phyloP scores from a whole-genome alignment of 495 filamentous ascomycete genomes.

The Baudoinia panamericana region DNA sequence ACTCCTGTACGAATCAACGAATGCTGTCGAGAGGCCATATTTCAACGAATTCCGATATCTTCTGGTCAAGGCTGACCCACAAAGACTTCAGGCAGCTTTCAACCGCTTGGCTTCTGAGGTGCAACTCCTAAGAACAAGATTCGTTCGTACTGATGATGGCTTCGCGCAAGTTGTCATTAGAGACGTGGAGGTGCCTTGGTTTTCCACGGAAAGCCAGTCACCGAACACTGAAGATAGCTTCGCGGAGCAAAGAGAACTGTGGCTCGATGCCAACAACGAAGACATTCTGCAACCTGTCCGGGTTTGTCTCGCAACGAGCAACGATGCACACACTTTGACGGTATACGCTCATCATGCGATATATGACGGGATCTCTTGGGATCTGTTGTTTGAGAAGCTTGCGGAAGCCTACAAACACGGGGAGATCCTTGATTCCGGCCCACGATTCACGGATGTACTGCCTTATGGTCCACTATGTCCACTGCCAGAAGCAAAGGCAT shows the following conservation, averaged over 20 bases:
- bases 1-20: slow-evolving; percentile 57
- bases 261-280: slow-evolving; percentile 30
- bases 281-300: slow-evolving; percentile 32
- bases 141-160: slow-evolving; percentile 54
- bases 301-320: slow-evolving; percentile 31
- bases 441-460: slow-evolving; percentile 40
- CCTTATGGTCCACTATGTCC: slow-evolving; percentile 44
- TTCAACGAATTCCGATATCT: slow-evolving; percentile 56
- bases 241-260: slow-evolving; percentile 27
- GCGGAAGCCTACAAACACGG: slow-evolving; percentile 32
- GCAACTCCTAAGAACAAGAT: slow-evolving; percentile 52
- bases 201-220: slow-evolving; percentile 22
- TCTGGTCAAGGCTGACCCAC: slow-evolving; percentile 34
- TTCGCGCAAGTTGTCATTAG: slow-evolving; percentile 55
- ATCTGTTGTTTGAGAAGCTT: slow-evolving; percentile 48
- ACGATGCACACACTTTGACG: slow-evolving; percentile 31
- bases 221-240: slow-evolving; percentile 25
- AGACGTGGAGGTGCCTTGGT: slow-evolving; percentile 36
- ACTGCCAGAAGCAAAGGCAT: slow-evolving; percentile 40
- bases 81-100: slow-evolving; percentile 41
- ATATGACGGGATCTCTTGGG: slow-evolving; percentile 74
- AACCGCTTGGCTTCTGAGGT: slow-evolving; percentile 32
- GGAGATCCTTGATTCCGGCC: slow-evolving; percentile 24
- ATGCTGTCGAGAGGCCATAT: slow-evolving; percentile 44
- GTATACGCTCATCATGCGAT: slow-evolving; percentile 72